A percentile compares a stretch with the other conserved stretches of the same genome.
These are phyloP conservation scores for Pseudomonodictys pantanalensis DNA, from an alignment of 495 filamentous ascomycete species.

Conservation along the genomic window DNA sequence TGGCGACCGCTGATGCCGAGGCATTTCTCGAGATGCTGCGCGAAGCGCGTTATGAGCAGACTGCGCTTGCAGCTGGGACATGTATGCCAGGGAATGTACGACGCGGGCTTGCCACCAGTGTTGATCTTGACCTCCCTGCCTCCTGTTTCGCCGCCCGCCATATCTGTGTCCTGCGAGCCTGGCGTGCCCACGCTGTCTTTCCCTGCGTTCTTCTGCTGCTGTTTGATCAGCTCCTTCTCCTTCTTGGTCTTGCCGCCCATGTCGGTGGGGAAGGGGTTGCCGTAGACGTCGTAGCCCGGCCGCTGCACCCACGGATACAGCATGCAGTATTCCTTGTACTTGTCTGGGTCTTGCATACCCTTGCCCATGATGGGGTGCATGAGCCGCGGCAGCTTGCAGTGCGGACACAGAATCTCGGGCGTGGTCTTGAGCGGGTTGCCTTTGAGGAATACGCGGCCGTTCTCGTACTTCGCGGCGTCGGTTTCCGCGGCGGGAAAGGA, in stretches of 20 bases:
- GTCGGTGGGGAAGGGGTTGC: constrained; percentile 66
- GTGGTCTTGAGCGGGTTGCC: constrained; percentile 73
- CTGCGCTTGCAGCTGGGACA: constrained; percentile 63
- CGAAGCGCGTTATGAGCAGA: constrained; percentile 59
- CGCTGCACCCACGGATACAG: constrained; percentile 69
- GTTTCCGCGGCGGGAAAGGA: constrained; percentile 55
- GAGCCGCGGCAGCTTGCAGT: constrained; percentile 45
- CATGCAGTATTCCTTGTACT: constrained; percentile 62
- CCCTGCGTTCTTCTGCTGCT: constrained; percentile 32
- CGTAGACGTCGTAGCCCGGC: constrained; percentile 77
- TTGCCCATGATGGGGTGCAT: constrained; percentile 41
- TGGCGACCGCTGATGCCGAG: constrained; percentile 71
- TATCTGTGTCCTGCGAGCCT: constrained; percentile 36
- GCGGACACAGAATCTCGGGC: constrained; percentile 59
- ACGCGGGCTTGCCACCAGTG: constrained; percentile 54
- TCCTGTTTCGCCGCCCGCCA: constrained; percentile 13
- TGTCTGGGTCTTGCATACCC: constrained; percentile 36
- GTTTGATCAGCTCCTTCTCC: constrained; percentile 40
- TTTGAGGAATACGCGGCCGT: constrained; percentile 67
- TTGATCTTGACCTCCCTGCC: constrained; percentile 32
- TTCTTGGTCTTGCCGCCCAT: constrained; percentile 59
- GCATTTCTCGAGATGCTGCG: constrained; percentile 77
- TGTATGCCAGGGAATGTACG: constrained; percentile 69
- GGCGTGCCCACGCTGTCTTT: constrained; percentile 35
- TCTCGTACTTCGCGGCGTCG: constrained; percentile 67